Evolutionary conservation across 1,284 basidiomycete species (phyloP).

Genomic region (Irpex lacteus): DNA sequence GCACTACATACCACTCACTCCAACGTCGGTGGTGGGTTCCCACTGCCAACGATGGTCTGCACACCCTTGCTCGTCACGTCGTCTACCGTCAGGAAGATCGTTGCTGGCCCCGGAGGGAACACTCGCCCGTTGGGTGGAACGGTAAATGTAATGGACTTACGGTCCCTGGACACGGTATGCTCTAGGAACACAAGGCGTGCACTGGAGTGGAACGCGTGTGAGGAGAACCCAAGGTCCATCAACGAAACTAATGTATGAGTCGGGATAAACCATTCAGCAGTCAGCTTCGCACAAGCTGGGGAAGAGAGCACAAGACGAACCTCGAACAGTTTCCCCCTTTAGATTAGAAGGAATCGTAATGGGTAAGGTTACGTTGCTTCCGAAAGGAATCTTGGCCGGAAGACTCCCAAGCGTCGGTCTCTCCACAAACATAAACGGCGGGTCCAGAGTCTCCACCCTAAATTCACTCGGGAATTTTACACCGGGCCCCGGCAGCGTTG

Average conservation of each 20-base stretch:
- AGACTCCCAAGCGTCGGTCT: slow-evolving; percentile 36
- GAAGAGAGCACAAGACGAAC: slow-evolving; percentile 14
- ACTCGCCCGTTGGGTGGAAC: slow-evolving; percentile 44
- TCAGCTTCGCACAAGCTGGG: slow-evolving; percentile 5
- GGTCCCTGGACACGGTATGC: slow-evolving; percentile 31
- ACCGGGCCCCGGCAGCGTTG: slow-evolving; percentile 17
- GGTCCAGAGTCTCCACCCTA: slow-evolving; percentile 45
- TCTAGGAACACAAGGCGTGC: slow-evolving; percentile 46
- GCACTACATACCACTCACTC: neutral
- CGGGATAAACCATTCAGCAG: neutral
- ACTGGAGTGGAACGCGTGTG: slow-evolving; percentile 44
- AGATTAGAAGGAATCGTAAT: slow-evolving; percentile 30
- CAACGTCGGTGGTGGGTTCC: slow-evolving; percentile 8
- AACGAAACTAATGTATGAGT: slow-evolving; percentile 31
- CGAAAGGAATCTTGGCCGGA: slow-evolving; percentile 39
- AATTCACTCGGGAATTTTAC: slow-evolving; percentile 39
- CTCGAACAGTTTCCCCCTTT: slow-evolving; percentile 23
- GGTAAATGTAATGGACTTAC: slow-evolving; percentile 38
- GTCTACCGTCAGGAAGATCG: slow-evolving; percentile 39
- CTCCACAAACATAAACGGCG: slow-evolving; percentile 38
- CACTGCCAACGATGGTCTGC: slow-evolving; percentile 14
- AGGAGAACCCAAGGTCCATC: slow-evolving; percentile 48
- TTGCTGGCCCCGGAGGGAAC: slow-evolving; percentile 51
- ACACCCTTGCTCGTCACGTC: slow-evolving; percentile 12
- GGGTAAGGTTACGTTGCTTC: slow-evolving; percentile 35